Conservation (phyloP, 768 basidiomycete genomes). For the Boletus patriciae region DNA sequence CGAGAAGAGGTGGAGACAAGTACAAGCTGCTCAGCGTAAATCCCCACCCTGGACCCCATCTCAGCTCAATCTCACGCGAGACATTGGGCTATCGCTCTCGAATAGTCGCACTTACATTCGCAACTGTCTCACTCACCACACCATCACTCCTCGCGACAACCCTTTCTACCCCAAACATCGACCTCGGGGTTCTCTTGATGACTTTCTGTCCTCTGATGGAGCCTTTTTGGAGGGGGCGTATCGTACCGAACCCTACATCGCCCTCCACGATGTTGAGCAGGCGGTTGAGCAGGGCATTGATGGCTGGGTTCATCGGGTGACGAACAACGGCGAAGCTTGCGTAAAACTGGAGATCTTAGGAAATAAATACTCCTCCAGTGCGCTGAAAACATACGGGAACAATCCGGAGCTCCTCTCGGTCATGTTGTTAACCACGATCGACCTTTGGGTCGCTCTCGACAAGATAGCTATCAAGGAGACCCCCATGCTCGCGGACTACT, state of each 20-base stretch:
- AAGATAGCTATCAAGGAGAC: slow-evolving; percentile 15
- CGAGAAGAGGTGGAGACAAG: slow-evolving; percentile 36
- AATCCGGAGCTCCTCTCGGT: slow-evolving; percentile 41
- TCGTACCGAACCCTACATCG: slow-evolving; percentile 6
- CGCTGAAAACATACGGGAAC: slow-evolving; percentile 26
- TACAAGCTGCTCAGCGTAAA: slow-evolving; percentile 29
- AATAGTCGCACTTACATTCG: slow-evolving; percentile 32
- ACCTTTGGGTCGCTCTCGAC: slow-evolving; percentile 41
- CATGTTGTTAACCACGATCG: slow-evolving; percentile 40
- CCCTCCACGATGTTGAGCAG: slow-evolving; percentile 39
- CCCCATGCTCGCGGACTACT: slow-evolving; percentile 32
- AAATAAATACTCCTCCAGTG: slow-evolving; percentile 26
- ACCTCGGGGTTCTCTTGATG: slow-evolving; percentile 3
- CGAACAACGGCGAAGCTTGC: not conserved
- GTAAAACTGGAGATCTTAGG: slow-evolving; percentile 23
- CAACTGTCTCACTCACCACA: slow-evolving; percentile 8
- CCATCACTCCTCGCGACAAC: not conserved
- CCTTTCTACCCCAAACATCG: slow-evolving; percentile 6
- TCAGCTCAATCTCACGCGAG: slow-evolving; percentile 27
- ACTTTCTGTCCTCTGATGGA: slow-evolving; percentile 3
- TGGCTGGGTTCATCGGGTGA: slow-evolving; percentile 32
- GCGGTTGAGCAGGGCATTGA: slow-evolving; percentile 33
- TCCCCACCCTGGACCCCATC: slow-evolving; percentile 34
- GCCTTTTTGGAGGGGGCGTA: slow-evolving; percentile 9
- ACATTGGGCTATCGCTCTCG: slow-evolving; percentile 37